These are phyloP conservation scores for Trypanosoma lewisi DNA, from an alignment of 208 protist species.

Conservation along the genomic window DNA sequence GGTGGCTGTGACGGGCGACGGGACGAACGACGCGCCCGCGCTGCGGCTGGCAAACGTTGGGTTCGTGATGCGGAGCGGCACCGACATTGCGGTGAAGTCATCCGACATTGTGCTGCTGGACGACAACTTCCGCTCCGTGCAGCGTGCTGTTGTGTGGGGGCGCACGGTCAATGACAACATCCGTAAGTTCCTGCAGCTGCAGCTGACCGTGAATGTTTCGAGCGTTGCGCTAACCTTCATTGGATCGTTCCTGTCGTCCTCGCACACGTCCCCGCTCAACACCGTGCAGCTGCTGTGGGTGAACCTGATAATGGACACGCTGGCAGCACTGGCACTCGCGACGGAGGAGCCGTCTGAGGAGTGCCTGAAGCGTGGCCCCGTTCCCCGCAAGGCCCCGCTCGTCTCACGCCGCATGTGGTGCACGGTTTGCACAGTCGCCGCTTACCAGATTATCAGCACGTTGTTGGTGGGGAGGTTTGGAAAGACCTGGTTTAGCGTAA, in stretches of 20 bases:
- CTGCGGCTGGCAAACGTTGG: conserved; percentile 96
- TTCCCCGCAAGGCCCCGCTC: conserved; percentile 75
- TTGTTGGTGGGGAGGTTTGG: conserved; percentile 50
- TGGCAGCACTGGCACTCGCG: conserved; percentile 96
- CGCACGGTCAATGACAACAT: conserved; percentile 90
- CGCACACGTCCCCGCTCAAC: conserved; percentile 75
- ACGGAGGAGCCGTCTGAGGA: conserved; percentile 94
- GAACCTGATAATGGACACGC: conserved; percentile 99
- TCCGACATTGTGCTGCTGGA: conserved; percentile 95
- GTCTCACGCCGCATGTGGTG: conserved; percentile 84
- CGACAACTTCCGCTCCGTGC: conserved; percentile 98
- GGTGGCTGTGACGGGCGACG: conserved; percentile 93
- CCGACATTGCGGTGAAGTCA: conserved; percentile 94
- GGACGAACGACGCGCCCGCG: conserved; percentile 97
- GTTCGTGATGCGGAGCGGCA: conserved; percentile 97
- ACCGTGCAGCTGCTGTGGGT: conserved; percentile 98
- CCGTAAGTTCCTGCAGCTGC: conserved; percentile 98
- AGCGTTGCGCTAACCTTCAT: conserved; percentile 94
- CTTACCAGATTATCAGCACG: conserved; percentile 68
- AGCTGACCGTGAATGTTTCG: conserved; percentile 97
- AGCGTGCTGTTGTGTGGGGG: conserved; percentile 93
- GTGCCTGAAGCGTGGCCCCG: conserved; percentile 59
- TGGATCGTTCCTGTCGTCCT: conserved; percentile 73
- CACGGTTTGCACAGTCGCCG: conserved; percentile 55
- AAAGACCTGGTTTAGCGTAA: conserved; percentile 41